phyloP scores from a whole-genome alignment of 495 filamentous ascomycete genomes.

The Symbiotaphrina buchneri region DNA sequence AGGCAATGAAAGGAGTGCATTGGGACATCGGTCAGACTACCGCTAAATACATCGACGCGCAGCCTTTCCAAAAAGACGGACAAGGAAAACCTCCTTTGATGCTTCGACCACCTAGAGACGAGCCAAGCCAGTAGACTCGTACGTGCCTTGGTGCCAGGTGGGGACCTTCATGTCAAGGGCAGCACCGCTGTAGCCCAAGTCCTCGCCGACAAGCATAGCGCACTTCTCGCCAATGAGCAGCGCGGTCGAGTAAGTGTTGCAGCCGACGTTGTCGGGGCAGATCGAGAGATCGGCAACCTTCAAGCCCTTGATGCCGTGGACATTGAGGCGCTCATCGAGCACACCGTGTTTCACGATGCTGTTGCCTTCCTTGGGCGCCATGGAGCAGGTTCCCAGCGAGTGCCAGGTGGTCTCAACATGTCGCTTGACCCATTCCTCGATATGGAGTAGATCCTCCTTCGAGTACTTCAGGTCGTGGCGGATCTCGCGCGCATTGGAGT shows the following conservation, averaged over 20 bases:
- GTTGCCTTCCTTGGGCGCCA: slow-evolving; percentile 61
- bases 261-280: background rate
- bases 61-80: too few species aligned
- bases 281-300: slow-evolving; percentile 32
- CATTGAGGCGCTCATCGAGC: slow-evolving; percentile 57
- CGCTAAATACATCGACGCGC: too few species aligned
- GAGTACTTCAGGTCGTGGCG: slow-evolving; percentile 42
- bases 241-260: slow-evolving; percentile 1
- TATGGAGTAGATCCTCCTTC: slow-evolving; percentile 38
- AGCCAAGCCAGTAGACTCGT: slow-evolving; percentile 17
- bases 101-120: too few species aligned
- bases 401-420: slow-evolving; percentile 73
- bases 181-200: slow-evolving; percentile 32
- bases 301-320: slow-evolving; percentile 57
- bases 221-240: slow-evolving; percentile 1
- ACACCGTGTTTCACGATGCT: slow-evolving; percentile 64
- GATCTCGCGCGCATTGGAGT: slow-evolving; percentile 26
- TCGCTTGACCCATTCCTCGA: slow-evolving; percentile 60
- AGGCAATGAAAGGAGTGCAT: too few species aligned
- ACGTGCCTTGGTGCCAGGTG: slow-evolving; percentile 17
- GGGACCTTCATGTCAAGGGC: slow-evolving; percentile 60
- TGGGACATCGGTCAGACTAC: too few species aligned
- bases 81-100: too few species aligned
- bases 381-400: slow-evolving; percentile 44
- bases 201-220: background rate